These are phyloP conservation scores for Magnolia officinalis DNA, from an alignment of 164 flowering plant genomes.

Conservation along the genomic window DNA sequence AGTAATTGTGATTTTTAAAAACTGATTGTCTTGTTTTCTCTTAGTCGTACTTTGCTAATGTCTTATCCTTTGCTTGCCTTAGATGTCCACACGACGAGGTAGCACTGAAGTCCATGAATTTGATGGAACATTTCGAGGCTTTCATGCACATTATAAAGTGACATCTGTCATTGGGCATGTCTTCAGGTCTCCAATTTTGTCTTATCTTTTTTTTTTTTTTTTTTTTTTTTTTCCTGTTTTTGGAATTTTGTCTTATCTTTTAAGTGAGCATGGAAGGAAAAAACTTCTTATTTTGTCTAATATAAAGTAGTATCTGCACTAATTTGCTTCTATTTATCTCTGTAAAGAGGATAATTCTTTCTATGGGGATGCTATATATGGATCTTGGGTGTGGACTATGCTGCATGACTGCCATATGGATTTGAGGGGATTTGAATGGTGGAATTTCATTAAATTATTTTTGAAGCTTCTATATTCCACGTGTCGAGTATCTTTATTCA, in stretches of 20 bases:
- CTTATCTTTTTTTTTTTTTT: no score
- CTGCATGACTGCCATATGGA: background rate
- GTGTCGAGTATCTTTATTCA: no score
- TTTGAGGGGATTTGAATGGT: no score
- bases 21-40: background rate
- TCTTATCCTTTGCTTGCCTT: slow-evolving; percentile 21
- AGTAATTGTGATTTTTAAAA: background rate
- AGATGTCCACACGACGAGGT: slow-evolving; percentile 82
- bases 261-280: background rate
- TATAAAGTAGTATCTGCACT: background rate
- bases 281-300: background rate
- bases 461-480: no score
- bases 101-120: slow-evolving; percentile 96
- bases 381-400: background rate
- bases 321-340: background rate
- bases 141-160: slow-evolving; percentile 57
- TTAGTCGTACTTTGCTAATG: background rate
- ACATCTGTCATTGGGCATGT: slow-evolving; percentile 97
- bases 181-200: slow-evolving; percentile 57
- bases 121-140: slow-evolving; percentile 62
- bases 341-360: background rate
- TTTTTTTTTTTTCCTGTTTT: no score
- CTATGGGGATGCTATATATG: background rate
- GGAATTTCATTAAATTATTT: no score
- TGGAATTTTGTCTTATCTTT: background rate